Evolutionary conservation across 176 grass and related monocot genomes (phyloP).

Genomic region (Musa troglodytarum): DNA sequence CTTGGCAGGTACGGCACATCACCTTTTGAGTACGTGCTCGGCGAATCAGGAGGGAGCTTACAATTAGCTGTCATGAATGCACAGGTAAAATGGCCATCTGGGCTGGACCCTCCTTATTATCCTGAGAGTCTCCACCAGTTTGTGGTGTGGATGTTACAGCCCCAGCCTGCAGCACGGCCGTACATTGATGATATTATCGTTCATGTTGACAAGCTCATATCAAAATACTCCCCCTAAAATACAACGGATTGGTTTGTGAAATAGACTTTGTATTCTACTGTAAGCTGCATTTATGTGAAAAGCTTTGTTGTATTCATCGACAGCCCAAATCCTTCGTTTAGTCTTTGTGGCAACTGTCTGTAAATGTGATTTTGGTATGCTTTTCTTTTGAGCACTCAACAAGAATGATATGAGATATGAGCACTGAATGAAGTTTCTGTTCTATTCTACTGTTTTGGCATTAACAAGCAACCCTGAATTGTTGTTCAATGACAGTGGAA

Average conservation of each 20-base stretch:
- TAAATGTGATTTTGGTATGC: too few species aligned
- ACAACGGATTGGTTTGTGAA: slow-evolving; percentile 11
- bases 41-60: slow-evolving; percentile 67
- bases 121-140: slow-evolving; percentile 62
- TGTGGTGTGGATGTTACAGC: slow-evolving; percentile 86
- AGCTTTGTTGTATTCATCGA: background rate
- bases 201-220: slow-evolving; percentile 83
- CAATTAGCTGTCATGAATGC: slow-evolving; percentile 44
- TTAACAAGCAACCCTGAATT: too few species aligned
- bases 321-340: background rate
- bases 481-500: too few species aligned
- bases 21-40: slow-evolving; percentile 73
- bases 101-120: slow-evolving; percentile 33
- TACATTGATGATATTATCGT: slow-evolving; percentile 77
- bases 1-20: slow-evolving; percentile 60
- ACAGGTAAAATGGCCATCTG: slow-evolving; percentile 68
- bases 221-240: slow-evolving; percentile 55
- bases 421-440: too few species aligned
- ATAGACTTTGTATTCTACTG: background rate
- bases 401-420: too few species aligned
- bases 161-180: slow-evolving; percentile 63
- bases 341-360: too few species aligned
- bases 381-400: too few species aligned
- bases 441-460: too few species aligned
- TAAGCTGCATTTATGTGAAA: background rate